A percentile compares a stretch with the other conserved stretches of the same genome.
Evolutionary conservation across 257 asterid genomes (phyloP).

Genomic region (Solanum bukasovii): DNA sequence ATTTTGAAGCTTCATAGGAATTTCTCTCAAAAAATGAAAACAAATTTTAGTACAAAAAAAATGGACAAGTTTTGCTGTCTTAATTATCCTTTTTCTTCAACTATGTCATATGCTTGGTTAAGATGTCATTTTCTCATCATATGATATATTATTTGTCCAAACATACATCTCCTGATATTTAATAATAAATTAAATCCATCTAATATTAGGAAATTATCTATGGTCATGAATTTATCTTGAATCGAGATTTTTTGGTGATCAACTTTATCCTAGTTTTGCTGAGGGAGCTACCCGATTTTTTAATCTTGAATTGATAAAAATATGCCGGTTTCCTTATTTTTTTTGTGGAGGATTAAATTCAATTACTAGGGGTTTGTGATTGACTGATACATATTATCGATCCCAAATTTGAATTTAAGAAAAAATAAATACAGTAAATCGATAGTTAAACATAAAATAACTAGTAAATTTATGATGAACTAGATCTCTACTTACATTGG

Average conservation of each 20-base stretch:
- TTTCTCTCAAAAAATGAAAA: not conserved
- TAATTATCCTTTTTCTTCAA: not conserved
- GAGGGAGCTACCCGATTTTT: not conserved
- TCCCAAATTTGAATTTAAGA: not conserved
- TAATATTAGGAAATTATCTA: not conserved
- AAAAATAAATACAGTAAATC: not conserved
- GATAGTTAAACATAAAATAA: not conserved
- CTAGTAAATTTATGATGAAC: not conserved
- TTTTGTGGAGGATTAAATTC: not conserved
- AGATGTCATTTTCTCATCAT: not conserved
- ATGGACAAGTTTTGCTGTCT: constrained; percentile 13
- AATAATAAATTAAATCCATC: not conserved
- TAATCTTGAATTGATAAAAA: not conserved
- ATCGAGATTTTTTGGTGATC: not conserved
- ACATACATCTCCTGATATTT: not conserved
- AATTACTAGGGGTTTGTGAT: not conserved
- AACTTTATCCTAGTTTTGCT: not conserved
- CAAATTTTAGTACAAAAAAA: not conserved
- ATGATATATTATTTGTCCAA: not conserved
- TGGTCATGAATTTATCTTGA: not conserved
- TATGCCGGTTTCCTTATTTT: not conserved
- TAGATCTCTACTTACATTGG: not conserved
- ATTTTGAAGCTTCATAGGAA: not conserved
- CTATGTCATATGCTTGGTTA: not conserved
- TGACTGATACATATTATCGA: not conserved